These are phyloP conservation scores for Ganoderma sinense DNA, from an alignment of 1,284 basidiomycete genomes.

Conservation along the genomic window DNA sequence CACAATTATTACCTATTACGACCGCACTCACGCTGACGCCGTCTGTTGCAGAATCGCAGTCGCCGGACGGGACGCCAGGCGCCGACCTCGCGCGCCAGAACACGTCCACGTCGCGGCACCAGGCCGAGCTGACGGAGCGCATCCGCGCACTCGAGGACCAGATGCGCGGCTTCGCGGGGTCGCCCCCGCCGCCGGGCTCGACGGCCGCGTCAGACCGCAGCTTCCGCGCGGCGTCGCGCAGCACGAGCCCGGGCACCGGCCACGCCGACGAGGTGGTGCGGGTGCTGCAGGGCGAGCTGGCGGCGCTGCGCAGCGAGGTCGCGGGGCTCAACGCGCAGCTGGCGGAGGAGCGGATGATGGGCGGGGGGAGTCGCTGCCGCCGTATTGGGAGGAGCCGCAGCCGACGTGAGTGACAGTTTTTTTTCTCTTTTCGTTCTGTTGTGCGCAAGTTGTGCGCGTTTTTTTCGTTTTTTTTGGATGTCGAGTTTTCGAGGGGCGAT, in stretches of 20 bases:
- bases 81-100: not conserved
- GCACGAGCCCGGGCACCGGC: not conserved
- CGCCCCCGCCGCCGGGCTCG: not conserved
- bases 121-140: constrained; percentile 2
- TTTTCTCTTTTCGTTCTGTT: not conserved
- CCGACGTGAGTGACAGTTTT: not conserved
- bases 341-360: not conserved
- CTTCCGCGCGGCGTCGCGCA: not conserved
- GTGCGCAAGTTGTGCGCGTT: not conserved
- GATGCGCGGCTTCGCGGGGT: constrained; percentile 2
- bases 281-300: constrained; percentile 8
- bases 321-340: constrained; percentile 4
- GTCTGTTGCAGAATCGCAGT: not conserved
- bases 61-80: not conserved
- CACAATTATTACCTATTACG: not conserved
- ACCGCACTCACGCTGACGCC: not conserved
- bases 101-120: not conserved
- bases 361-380: constrained; percentile 1
- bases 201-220: not conserved
- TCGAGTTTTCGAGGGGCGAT: not conserved
- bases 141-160: constrained; percentile 10
- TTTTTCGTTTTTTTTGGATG: too few relatives aligned
- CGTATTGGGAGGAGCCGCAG: not conserved
- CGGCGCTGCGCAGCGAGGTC: constrained; percentile 5
- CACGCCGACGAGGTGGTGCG: not conserved